Percentiles rank a stretch among this genome's conserved stretches.
Evolutionary conservation across 2,329 filamentous ascomycete species (phyloP).

Genomic region (Coccinonectria pachysandricola): DNA sequence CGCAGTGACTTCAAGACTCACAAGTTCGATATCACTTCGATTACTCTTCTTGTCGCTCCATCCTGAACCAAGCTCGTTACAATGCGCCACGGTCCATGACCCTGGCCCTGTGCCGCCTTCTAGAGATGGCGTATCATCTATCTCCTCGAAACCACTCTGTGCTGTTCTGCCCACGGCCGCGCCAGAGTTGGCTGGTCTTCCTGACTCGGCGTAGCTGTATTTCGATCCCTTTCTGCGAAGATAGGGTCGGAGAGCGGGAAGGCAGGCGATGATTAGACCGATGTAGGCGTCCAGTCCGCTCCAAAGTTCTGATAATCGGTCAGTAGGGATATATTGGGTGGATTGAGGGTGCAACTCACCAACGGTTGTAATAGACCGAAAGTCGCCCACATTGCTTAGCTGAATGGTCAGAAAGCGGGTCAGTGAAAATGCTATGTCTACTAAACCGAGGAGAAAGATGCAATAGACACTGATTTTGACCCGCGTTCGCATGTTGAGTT

Average conservation of each 20-base stretch:
- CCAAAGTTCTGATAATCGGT: conserved; percentile 7
- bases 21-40: conserved; percentile 1
- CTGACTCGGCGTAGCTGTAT: conserved; percentile 6
- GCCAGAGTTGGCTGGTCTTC: conserved; percentile 1
- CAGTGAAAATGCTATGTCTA: conserved; percentile 12
- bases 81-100: too few relatives aligned
- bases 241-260: conserved; percentile 12
- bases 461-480: conserved; percentile 9
- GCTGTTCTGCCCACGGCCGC: conserved; percentile 1
- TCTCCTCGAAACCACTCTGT: conserved; percentile 8
- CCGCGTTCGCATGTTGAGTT: conserved; percentile 7
- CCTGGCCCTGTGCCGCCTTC: too few relatives aligned
- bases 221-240: too few relatives aligned
- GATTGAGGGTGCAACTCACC: conserved; percentile 3
- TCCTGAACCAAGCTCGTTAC: neutral
- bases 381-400: conserved; percentile 1
- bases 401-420: conserved; percentile 11
- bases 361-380: conserved; percentile 9
- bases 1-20: too few relatives aligned
- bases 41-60: conserved; percentile 1
- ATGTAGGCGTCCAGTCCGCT: conserved; percentile 10
- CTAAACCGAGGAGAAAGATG: conserved; percentile 10
- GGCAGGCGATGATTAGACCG: conserved; percentile 11
- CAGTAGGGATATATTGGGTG: neutral
- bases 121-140: conserved; percentile 6